phyloP scores from a whole-genome alignment of 257 asterid genomes.

The Solanum pinnatisectum region DNA sequence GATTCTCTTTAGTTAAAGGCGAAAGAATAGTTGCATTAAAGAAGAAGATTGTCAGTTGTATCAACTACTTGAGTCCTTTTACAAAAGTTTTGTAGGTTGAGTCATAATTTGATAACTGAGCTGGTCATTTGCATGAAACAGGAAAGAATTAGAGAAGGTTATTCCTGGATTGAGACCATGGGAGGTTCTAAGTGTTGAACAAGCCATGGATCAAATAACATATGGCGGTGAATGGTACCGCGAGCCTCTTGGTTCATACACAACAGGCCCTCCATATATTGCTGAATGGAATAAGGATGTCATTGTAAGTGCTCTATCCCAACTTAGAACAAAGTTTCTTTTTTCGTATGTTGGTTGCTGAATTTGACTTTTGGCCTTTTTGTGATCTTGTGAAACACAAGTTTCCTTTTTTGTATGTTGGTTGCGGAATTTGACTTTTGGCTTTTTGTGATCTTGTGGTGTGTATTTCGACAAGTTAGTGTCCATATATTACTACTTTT shows the following conservation, averaged over 20 bases:
- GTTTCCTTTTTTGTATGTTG: not conserved
- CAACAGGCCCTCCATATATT: constrained; percentile 93
- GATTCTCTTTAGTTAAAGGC: not conserved
- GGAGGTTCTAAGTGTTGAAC: constrained; percentile 95
- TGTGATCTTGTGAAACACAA: not conserved
- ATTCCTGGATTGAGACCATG: constrained; percentile 96
- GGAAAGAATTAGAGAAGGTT: constrained; percentile 45
- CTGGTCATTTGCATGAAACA: constrained; percentile 37
- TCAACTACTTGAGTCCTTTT: not conserved
- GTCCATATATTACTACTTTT: not conserved
- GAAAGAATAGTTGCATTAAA: not conserved
- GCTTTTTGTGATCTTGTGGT: not conserved
- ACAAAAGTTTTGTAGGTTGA: not conserved
- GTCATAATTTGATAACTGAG: not conserved
- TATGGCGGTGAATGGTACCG: constrained; percentile 84
- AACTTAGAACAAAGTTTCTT: not conserved
- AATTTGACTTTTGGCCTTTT: not conserved
- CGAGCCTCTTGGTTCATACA: constrained; percentile 73
- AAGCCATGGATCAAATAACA: constrained; percentile 92
- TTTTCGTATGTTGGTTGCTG: not conserved
- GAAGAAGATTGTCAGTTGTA: not conserved
- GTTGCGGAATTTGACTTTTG: not conserved
- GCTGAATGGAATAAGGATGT: constrained; percentile 47
- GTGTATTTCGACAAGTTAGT: not conserved
- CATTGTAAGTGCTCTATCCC: constrained; percentile 22